Base-by-base conservation (phyloP, 495 filamentous ascomycete species). In the Podospora fimiseda region DNA sequence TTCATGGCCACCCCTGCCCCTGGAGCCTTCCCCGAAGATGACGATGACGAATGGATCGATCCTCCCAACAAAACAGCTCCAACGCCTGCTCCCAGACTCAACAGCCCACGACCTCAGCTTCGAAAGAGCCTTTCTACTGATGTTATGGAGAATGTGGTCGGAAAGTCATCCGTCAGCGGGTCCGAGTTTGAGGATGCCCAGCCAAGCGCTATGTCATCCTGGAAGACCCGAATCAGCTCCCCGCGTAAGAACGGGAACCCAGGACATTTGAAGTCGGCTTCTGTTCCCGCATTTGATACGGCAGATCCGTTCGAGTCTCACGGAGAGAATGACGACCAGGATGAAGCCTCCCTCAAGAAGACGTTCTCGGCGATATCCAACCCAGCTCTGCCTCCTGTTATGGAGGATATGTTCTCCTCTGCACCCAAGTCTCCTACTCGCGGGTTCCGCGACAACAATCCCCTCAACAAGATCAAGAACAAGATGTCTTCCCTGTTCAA, bases 401-500 rank as follows among this genome's bases (percentile, higher is more conserved):
- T 68, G 15, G 66, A 74, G 50, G 65, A 70, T 15, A 73, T 72
- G 9, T 61, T 68, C 24, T 76, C 83, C 21, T 83, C 82, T 6
- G 88, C 86, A 9, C 85, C 88, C 19, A 87, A 85, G 41, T 89
- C 88, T 11, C 88, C 88, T 14, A 73, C 77, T 7, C 80, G 80
- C 51, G 79, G 44, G 21, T 20, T 77, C 51, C 79, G 84, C 59
- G 72, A 75, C 47, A 89, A 91, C 53, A 90, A 85, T 42, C 88
- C 89, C 5, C 66, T 95, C 22, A 95, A 88, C 63, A 87, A 90
- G 43, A 90, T 90, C 15, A 96, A 94, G 71, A 86, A 82, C 57
- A 90, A 87, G 64, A 71, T 96, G 30, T 89, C 89, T 38, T 93
- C 90, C 8, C 88, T 94, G 48, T 74, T 96, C 56, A 88, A 89